These are phyloP conservation scores for Bryum argenteum DNA, from an alignment of 225 moss, liverwort and hornwort species.

Conservation along the genomic window DNA sequence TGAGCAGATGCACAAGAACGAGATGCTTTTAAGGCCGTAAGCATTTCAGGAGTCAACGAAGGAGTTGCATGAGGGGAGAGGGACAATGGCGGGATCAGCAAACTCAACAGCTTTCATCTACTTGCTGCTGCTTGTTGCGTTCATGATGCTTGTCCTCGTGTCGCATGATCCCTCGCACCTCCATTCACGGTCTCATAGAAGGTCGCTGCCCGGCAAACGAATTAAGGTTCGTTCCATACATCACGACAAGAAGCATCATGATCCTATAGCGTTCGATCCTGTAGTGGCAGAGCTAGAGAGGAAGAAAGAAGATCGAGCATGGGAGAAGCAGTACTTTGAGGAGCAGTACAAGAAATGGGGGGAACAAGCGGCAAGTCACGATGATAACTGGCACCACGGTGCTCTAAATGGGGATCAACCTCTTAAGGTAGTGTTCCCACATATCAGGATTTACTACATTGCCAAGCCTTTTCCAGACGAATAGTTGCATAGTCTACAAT, in stretches of 20 bases:
- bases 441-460: slow-evolving; percentile 10
- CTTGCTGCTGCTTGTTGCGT: slow-evolving; percentile 54
- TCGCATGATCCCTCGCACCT: slow-evolving; percentile 55
- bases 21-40: slow-evolving; percentile 20
- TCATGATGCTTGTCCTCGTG: slow-evolving; percentile 62
- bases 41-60: neutral
- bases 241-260: slow-evolving; percentile 48
- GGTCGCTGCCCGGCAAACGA: slow-evolving; percentile 56
- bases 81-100: slow-evolving; percentile 41
- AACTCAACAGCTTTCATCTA: slow-evolving; percentile 56
- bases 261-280: slow-evolving; percentile 73
- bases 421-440: slow-evolving; percentile 38
- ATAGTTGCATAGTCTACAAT: slow-evolving; percentile 1
- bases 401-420: slow-evolving; percentile 31
- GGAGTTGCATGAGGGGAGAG: slow-evolving; percentile 17
- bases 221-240: slow-evolving; percentile 41
- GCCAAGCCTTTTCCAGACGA: neutral
- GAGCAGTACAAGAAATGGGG: slow-evolving; percentile 66
- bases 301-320: slow-evolving; percentile 65
- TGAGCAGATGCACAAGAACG: slow-evolving; percentile 27
- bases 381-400: slow-evolving; percentile 33
- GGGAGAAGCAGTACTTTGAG: slow-evolving; percentile 73
- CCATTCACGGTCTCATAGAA: slow-evolving; percentile 50
- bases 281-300: slow-evolving; percentile 66
- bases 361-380: slow-evolving; percentile 38